A percentile compares a stretch with the other conserved stretches of the same genome.
Conservation (phyloP, 2,329 filamentous ascomycete species). For the Aureobasidium sp. region DNA sequence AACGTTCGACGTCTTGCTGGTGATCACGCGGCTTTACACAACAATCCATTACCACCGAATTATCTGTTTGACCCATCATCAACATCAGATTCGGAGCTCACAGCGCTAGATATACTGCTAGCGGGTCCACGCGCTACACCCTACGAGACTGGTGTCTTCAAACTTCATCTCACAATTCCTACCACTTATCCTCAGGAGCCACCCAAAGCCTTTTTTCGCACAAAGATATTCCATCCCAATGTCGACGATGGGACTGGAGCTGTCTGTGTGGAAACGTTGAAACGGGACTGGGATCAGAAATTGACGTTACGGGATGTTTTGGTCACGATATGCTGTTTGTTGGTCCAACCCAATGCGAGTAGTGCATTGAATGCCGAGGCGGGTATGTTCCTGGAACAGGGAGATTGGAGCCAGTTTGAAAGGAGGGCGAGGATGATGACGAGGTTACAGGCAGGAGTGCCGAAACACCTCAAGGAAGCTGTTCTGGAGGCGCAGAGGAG, state of each 20-base stretch:
- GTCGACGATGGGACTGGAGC: slow-evolving; percentile 53
- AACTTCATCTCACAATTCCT: slow-evolving; percentile 51
- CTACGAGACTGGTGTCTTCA: slow-evolving; percentile 51
- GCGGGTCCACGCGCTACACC: slow-evolving; percentile 52
- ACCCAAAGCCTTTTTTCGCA: slow-evolving; percentile 51
- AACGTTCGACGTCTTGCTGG: slow-evolving; percentile 49
- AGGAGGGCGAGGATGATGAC: slow-evolving; percentile 53
- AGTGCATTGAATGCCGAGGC: slow-evolving; percentile 55
- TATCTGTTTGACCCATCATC: slow-evolving; percentile 46
- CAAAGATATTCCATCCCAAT: slow-evolving; percentile 56
- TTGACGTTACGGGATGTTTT: slow-evolving; percentile 52
- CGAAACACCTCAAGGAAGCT: slow-evolving; percentile 32
- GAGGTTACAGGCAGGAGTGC: slow-evolving; percentile 50
- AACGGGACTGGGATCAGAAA: slow-evolving; percentile 52
- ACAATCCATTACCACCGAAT: slow-evolving; percentile 48
- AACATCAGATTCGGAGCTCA: slow-evolving; percentile 43
- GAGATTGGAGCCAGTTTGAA: slow-evolving; percentile 44
- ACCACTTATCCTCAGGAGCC: slow-evolving; percentile 44
- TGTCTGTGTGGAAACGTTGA: slow-evolving; percentile 57
- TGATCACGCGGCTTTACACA: slow-evolving; percentile 50
- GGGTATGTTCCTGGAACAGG: slow-evolving; percentile 47
- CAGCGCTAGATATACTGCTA: slow-evolving; percentile 48
- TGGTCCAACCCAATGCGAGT: slow-evolving; percentile 56
- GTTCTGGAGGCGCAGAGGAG: slow-evolving; percentile 46
- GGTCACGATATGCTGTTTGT: slow-evolving; percentile 50